Percentiles rank a stretch among this genome's conserved stretches.
These are phyloP conservation scores for Brasenia schreberi DNA, from an alignment of 164 flowering plant genomes.

Conservation along the genomic window DNA sequence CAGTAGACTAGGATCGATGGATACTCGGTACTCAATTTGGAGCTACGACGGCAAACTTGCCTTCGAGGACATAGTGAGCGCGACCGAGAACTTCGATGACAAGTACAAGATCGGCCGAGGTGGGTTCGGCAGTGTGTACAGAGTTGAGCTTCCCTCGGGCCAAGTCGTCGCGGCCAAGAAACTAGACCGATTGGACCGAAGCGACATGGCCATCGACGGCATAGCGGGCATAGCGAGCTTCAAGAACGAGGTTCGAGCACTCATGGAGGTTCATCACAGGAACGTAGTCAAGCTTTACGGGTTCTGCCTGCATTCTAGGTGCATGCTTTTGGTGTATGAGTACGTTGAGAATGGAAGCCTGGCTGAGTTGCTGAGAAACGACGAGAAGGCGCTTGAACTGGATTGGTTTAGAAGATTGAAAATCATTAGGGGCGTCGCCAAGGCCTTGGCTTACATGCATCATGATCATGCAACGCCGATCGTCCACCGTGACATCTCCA, in stretches of 20 bases:
- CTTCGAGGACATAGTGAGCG: slow-evolving; percentile 3
- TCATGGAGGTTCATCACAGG: slow-evolving; percentile 57
- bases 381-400: slow-evolving; percentile 17
- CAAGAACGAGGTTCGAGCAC: slow-evolving; percentile 57
- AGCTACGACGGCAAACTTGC: no score
- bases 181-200: slow-evolving; percentile 27
- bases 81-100: slow-evolving; percentile 54
- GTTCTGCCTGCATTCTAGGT: slow-evolving; percentile 55
- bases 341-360: slow-evolving; percentile 82
- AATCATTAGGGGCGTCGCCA: slow-evolving; percentile 64
- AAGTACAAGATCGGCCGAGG: slow-evolving; percentile 58
- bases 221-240: no score
- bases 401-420: slow-evolving; percentile 42
- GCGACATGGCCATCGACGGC: slow-evolving; percentile 19
- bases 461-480: slow-evolving; percentile 57
- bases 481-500: slow-evolving; percentile 71
- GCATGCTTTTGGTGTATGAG: slow-evolving; percentile 47
- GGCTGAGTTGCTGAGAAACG: slow-evolving; percentile 45
- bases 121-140: slow-evolving; percentile 73
- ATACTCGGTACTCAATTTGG: no score
- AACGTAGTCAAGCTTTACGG: slow-evolving; percentile 54
- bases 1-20: no score
- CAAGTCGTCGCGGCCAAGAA: slow-evolving; percentile 57
- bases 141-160: slow-evolving; percentile 27
- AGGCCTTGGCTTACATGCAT: slow-evolving; percentile 71